A percentile compares a stretch with the other conserved stretches of the same genome.
Conservation (phyloP, 805 yeast species). For the Starmerella cellae region DNA sequence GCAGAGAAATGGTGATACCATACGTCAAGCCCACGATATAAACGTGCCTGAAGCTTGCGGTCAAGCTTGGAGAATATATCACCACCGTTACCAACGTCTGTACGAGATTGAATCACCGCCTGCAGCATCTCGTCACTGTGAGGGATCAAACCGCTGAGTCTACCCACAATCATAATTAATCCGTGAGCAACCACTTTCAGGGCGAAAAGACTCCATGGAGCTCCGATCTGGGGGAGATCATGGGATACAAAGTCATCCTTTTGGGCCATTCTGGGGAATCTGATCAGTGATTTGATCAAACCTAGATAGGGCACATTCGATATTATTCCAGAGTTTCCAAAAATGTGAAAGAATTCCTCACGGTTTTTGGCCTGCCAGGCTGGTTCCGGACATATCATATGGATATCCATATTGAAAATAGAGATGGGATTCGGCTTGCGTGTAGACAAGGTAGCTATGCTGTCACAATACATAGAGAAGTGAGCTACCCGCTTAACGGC, state of each 20-base stretch:
- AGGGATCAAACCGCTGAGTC: conserved; percentile 16
- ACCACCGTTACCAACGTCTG: conserved; percentile 1
- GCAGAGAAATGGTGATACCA: conserved; percentile 24
- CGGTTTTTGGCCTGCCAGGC: conserved; percentile 23
- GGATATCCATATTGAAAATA: conserved; percentile 24
- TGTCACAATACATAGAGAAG: conserved; percentile 23
- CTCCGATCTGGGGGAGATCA: conserved; percentile 1
- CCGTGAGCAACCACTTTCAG: conserved; percentile 23
- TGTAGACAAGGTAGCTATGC: conserved; percentile 15
- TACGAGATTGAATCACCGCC: conserved; percentile 10
- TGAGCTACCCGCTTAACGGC: conserved; percentile 29
- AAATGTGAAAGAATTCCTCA: conserved; percentile 22
- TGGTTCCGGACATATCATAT: conserved; percentile 23
- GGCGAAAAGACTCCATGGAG: conserved; percentile 20
- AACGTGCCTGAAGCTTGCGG: conserved; percentile 21
- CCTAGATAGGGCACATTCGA: conserved; percentile 24
- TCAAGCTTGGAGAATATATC: conserved; percentile 17
- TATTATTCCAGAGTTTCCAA: conserved; percentile 21
- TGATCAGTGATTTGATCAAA: conserved; percentile 24
- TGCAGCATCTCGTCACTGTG: conserved; percentile 17
- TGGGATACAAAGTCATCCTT: neutral
- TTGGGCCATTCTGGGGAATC: conserved; percentile 23
- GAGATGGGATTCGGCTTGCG: conserved; percentile 17
- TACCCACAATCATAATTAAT: conserved; percentile 22
- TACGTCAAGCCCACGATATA: conserved; percentile 25